Conservation (phyloP, 2,329 filamentous ascomycete species). For the Verticillium nonalfalfae region DNA sequence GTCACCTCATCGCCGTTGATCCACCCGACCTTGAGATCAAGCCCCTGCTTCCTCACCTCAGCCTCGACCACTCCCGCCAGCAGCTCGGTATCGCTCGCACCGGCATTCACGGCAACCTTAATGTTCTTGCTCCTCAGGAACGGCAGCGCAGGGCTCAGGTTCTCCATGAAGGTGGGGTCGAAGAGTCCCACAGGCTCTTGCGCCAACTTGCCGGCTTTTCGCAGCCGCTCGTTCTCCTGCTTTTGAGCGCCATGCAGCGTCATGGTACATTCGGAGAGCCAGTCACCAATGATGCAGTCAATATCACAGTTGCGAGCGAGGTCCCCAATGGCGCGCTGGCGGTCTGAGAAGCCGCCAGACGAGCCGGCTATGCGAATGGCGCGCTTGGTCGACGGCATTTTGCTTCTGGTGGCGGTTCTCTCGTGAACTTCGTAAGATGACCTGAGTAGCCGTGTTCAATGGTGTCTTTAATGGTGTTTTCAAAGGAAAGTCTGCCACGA, state of each 20-base stretch:
- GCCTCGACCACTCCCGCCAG: conserved; percentile 21
- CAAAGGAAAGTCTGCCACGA: no score
- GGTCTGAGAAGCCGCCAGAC: conserved; percentile 35
- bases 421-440: not conserved
- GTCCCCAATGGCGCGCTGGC: conserved; percentile 31
- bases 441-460: not conserved
- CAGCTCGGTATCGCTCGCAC: conserved; percentile 27
- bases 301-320: conserved; percentile 29
- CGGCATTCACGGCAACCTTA: conserved; percentile 31
- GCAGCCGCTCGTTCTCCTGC: conserved; percentile 15
- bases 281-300: conserved; percentile 22
- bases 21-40: conserved; percentile 25
- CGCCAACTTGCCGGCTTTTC: conserved; percentile 13
- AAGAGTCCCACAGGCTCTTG: conserved; percentile 15
- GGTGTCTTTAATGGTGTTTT: no score
- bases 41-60: conserved; percentile 20
- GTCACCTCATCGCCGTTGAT: conserved; percentile 30
- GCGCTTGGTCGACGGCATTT: conserved; percentile 20
- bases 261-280: conserved; percentile 25
- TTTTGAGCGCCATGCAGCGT: conserved; percentile 21
- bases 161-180: conserved; percentile 24
- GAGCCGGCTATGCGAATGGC: conserved; percentile 34
- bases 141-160: conserved; percentile 20
- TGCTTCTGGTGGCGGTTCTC: not conserved
- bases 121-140: conserved; percentile 21